These are phyloP conservation scores for Serpula lacrymans DNA, from an alignment of 768 basidiomycete genomes.

Conservation along the genomic window DNA sequence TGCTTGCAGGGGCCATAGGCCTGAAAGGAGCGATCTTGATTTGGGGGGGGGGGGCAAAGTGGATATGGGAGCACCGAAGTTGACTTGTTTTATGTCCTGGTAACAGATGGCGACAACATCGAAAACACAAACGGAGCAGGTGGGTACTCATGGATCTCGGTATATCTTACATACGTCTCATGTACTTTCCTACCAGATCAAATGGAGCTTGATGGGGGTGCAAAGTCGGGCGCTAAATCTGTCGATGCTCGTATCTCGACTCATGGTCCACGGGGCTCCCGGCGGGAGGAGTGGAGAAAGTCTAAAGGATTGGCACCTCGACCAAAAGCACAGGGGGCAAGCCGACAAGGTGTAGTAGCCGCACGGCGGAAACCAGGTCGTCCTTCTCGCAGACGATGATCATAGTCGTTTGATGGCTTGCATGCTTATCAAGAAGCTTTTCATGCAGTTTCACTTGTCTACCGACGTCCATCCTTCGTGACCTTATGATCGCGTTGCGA, in stretches of 20 bases:
- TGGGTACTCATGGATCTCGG: too few species aligned
- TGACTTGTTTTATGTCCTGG: too few species aligned
- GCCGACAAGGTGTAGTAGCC: constrained; percentile 61
- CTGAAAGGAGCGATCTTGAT: too few species aligned
- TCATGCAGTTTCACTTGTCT: constrained; percentile 2
- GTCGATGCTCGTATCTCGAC: constrained; percentile 70
- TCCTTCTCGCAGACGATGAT: constrained; percentile 66
- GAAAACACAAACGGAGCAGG: too few species aligned
- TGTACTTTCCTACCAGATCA: constrained; percentile 32
- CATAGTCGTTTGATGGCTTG: too few species aligned
- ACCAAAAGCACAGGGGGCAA: constrained; percentile 52
- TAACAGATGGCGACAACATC: too few species aligned
- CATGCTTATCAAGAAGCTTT: too few species aligned
- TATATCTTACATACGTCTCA: too few species aligned
- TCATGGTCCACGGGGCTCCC: constrained; percentile 72
- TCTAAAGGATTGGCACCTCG: constrained; percentile 70
- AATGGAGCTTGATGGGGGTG: constrained; percentile 50
- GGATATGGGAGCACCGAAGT: too few species aligned
- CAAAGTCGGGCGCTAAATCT: constrained; percentile 23
- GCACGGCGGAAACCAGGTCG: constrained; percentile 67
- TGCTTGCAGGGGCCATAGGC: too few species aligned
- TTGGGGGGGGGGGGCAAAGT: too few species aligned
- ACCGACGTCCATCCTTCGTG: not conserved
- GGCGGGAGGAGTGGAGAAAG: constrained; percentile 78
- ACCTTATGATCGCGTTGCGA: not conserved